phyloP scores from a whole-genome alignment of 2,329 filamentous ascomycete genomes.

The Phyllosticta citriasiana region DNA sequence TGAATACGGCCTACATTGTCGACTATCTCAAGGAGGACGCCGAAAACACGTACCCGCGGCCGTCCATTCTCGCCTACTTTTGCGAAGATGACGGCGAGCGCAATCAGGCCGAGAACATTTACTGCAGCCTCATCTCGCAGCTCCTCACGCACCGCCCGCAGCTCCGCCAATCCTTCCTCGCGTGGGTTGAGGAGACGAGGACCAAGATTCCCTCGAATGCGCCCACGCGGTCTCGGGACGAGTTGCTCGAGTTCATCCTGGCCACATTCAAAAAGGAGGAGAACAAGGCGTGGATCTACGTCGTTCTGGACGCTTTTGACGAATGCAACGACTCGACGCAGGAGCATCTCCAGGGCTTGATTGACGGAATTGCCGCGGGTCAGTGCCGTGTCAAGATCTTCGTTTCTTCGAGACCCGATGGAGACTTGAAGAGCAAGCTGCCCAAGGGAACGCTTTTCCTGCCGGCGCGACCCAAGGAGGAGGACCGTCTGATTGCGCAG shows the following conservation, averaged over 20 bases:
- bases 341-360: neutral
- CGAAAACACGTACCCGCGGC: neutral
- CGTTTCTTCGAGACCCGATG: neutral
- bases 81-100: neutral
- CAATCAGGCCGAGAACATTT: neutral
- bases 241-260: neutral
- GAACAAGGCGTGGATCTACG: neutral
- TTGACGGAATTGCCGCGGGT: neutral
- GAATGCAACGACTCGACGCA: neutral
- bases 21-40: neutral
- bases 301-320: slow-evolving; percentile 1
- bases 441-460: neutral
- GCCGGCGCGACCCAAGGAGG: neutral
- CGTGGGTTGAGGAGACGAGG: neutral
- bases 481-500: neutral
- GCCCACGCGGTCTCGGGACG: neutral
- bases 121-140: neutral
- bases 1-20: neutral
- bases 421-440: neutral
- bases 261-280: neutral
- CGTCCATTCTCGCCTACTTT: neutral
- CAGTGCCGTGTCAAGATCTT: neutral
- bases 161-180: neutral
- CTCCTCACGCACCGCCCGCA: neutral
- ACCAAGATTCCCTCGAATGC: neutral